Evolutionary conservation across 2,329 filamentous ascomycete species (phyloP), one percentile per base, ranked within the genome.

Genomic region (Claviceps sp.): DNA sequence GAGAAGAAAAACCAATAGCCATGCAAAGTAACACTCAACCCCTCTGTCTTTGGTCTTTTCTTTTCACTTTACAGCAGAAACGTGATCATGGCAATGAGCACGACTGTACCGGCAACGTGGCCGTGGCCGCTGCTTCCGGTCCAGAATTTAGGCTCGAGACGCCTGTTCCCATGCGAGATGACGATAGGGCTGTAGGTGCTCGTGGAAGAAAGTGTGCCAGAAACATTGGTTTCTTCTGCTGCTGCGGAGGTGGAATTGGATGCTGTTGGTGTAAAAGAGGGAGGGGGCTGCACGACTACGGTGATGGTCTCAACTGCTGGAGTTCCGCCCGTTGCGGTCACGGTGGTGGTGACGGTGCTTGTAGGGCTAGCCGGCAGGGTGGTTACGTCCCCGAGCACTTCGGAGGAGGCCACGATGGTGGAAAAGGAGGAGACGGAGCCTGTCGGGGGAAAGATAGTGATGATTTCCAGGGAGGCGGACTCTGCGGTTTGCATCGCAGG

Each of bases 11-110:
- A 11, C 30, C 30, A 34, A 11, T 34, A 34, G 30, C 1, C 30
- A 34, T 34, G 30, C 30, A 34, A 34, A 11, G 30, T 34, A 11
- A 34, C 11, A 34, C 30, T 34, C 9, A 16, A 18, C 7, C 22
- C 7, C 38, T 16, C 26, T 14, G 18, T 20, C 5, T 20, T 4
- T 38, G 8, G 9, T 20, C n/a, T 18, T 4, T 26, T 14, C 1
- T 41, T 46, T 40, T 34, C 34, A 34, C 47, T 61, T 62, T 26
- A 72, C 51, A 69, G 54, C 46, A 64, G 53, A 41, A 67, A 62
- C 60, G 66, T 62, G 48, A 67, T 55, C 46, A 59, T 59, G 13
- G 64, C 64, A 40, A 68, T 53, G 50, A 70, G 57, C 64, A 72
- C 64, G 56, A 70, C 57, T 40, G 62, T 57, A 55, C 64, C 67